Evolutionary conservation across 116 monocot genomes (phyloP), one percentile per base, ranked within the genome.

Genomic region (Phalaenopsis hybrid): DNA sequence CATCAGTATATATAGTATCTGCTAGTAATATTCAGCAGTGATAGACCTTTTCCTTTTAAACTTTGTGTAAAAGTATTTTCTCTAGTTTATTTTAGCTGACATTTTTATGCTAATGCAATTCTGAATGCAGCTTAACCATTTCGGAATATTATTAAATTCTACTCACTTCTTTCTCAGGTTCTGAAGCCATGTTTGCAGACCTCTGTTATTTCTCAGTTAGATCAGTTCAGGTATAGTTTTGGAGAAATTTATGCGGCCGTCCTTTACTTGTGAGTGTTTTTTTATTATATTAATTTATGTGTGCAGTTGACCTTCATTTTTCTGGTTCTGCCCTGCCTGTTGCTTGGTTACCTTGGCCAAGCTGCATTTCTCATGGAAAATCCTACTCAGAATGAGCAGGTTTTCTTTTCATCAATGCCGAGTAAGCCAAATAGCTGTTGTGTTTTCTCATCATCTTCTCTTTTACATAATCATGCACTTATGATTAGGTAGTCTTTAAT

Each of bases 121-220:
- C 1, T 67, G 21, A 28, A 73, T 73, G 31, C 15, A 73, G 16
- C 41, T 41, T 73, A 73, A 73, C 11, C 37, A 33, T 73, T 41
- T 4, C 73, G 34, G 41, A 73, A 31, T 43, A 43, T 73, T 73
- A 23, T 73, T 78, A 43, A 34, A 2, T 45, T 77, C 46, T 76
- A 59, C 21, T 45, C 84, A 41, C 10, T 80, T 79, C 68, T 57
- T 61, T 82, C 87, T 75, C 85, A 99, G 98, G 98, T n/a, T 99
- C 98, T 80, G 98, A 99, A 72, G 98, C 95, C 80, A 99, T 99
- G 95, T 99, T 99, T 90, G 98, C 95, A 48, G 98, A 95, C 65
- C 93, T 99, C 85, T 93, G 98, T 84, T 95, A 95, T 81, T 99
- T 99, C 79, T 95, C 98, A 84, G 98, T 99, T 61, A 92, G 85